Evolutionary conservation across 768 basidiomycete genomes (phyloP), one percentile per base, ranked within the genome.

Genomic region (Butyriboletus loyo): DNA sequence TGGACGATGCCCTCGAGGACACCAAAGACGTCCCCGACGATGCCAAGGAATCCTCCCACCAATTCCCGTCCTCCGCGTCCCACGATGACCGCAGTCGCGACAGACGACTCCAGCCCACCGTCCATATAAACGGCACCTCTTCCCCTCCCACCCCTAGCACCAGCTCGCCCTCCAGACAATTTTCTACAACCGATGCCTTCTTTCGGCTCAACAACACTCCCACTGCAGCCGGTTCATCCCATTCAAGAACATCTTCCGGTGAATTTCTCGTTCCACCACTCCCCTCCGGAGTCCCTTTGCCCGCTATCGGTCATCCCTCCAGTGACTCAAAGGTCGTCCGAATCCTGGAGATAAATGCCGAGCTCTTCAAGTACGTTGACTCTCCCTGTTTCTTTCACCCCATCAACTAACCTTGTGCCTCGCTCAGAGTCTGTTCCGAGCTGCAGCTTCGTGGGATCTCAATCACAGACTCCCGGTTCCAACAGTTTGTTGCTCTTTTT

Each of bases 281-380:
- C 15, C 67, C 71, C 32, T 74, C 55, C 25, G 55, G 58, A 25
- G 31, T 57, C 24, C 49, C 64, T 14, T 41, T 45, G 0, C 54
- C 58, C 4, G 39, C 52, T 7, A 7, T 52, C 13, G 38, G 45
- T 5, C 56, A 57, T 31, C 6, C 54, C 19, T 27, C 58, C 25
- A 44, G 58, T 32, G 57, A 57, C 49, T 49, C 58, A 49, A 89
- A 85, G 69, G 84, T 84, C 34, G 72, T 75, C 34, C 69, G 78
- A 10, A 76, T 90, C 39, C 66, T 91, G 38, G 83, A 87, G 50
- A 71, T 90, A 31, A 90, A 90, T 56, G 69, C 76, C 1, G 87
- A 89, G 55, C 70, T 91, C 36, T 67, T 90, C 52, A 85, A 79
- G 89, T 90, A 50, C 34, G 78, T 56, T 22, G 14, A 27, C 17